phyloP scores from a whole-genome alignment of 768 basidiomycete genomes.

The Leccinum variicolor region DNA sequence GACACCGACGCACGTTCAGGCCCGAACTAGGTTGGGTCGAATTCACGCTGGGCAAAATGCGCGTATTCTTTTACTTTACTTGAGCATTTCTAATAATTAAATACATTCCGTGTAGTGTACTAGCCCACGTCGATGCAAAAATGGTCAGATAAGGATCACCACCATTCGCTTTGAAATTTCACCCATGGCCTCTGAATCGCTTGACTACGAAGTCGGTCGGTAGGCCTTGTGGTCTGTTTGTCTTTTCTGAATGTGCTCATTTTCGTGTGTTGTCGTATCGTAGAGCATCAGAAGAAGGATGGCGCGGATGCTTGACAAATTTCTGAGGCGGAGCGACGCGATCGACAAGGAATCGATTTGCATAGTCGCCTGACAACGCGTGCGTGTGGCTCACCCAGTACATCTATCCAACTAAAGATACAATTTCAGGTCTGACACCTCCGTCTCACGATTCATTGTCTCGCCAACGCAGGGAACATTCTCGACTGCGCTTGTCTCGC shows the following conservation, averaged over 20 bases:
- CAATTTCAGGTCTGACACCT: conserved; percentile 87
- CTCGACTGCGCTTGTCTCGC: conserved; percentile 94
- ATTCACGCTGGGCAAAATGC: conserved; percentile 19
- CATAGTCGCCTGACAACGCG: conserved; percentile 91
- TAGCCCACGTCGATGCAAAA: conserved; percentile 83
- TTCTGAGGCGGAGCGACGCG: conserved; percentile 83
- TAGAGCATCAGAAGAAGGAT: conserved; percentile 89
- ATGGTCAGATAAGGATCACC: conserved; percentile 94
- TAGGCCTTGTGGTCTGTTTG: conserved; percentile 42
- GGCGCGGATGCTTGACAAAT: conserved; percentile 91
- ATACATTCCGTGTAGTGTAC: conserved; percentile 49
- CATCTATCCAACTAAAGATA: background rate
- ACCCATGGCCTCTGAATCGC: conserved; percentile 97
- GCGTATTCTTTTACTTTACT: background rate
- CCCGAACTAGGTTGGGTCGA: conserved; percentile 23
- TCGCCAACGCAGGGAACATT: conserved; percentile 89
- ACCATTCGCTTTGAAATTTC: conserved; percentile 92
- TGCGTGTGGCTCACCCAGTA: conserved; percentile 31
- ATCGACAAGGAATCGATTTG: conserved; percentile 95
- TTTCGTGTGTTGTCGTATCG: background rate
- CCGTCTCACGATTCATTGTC: conserved; percentile 82
- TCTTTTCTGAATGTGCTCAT: background rate
- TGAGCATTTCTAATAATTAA: background rate
- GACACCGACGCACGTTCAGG: conserved; percentile 48
- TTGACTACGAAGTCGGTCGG: conserved; percentile 89